These are phyloP conservation scores for Aspergillus fischeri DNA, from an alignment of 2,329 filamentous ascomycete species.

Conservation along the genomic window DNA sequence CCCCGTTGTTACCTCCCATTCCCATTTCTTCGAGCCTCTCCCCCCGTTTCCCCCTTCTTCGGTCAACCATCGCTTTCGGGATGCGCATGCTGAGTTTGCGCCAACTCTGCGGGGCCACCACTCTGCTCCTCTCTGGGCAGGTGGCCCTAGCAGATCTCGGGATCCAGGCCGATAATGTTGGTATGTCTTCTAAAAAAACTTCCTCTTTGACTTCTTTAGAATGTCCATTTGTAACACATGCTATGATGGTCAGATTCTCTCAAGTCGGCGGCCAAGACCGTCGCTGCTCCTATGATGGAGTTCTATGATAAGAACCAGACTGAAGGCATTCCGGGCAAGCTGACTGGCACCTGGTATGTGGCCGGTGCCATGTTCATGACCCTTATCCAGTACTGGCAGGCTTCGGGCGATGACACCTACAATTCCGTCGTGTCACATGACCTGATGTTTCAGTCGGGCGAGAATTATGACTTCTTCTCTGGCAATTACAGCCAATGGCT, in stretches of 20 bases:
- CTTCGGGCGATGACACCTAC: conserved; percentile 59
- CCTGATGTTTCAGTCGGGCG: conserved; percentile 25
- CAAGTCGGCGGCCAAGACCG: conserved; percentile 33
- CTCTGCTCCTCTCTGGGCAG: not conserved
- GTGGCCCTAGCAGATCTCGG: not conserved
- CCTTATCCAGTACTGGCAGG: conserved; percentile 64
- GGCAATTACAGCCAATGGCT: conserved; percentile 25
- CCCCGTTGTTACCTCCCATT: not conserved
- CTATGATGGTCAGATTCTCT: conserved; percentile 28
- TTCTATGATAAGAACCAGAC: conserved; percentile 49
- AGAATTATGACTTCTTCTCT: conserved; percentile 26
- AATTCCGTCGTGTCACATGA: conserved; percentile 51
- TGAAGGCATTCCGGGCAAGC: conserved; percentile 46
- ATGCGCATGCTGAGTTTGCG: not conserved
- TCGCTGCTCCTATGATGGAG: conserved; percentile 46
- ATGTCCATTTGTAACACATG: not conserved
- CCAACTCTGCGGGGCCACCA: not conserved
- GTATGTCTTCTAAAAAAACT: conserved; percentile 5
- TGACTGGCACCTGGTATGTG: conserved; percentile 73
- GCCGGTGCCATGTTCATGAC: conserved; percentile 64
- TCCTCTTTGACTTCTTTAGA: not conserved
- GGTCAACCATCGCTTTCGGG: not conserved
- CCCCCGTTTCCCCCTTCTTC: not conserved
- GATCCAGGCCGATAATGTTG: conserved; percentile 5
- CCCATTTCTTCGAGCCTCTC: not conserved